These are phyloP conservation scores for Leucocoprinus birnbaumii DNA, from an alignment of 768 basidiomycete genomes.

Conservation along the genomic window DNA sequence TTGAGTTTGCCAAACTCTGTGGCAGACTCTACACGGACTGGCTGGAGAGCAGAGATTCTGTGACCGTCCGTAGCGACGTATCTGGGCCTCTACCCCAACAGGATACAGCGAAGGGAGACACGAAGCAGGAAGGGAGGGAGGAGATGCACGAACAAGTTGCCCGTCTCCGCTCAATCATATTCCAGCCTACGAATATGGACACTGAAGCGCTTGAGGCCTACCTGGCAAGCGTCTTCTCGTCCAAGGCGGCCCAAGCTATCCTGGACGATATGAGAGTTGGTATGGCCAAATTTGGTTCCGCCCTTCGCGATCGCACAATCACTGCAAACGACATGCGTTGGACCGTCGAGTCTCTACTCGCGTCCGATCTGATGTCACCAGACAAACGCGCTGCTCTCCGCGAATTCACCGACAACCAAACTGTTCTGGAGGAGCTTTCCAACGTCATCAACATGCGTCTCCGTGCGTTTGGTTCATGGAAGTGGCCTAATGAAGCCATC, in stretches of 20 bases:
- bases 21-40: conserved; percentile 42
- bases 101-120: conserved; percentile 7
- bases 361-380: conserved; percentile 35
- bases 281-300: conserved; percentile 24
- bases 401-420: conserved; percentile 37
- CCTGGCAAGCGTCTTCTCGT: conserved; percentile 34
- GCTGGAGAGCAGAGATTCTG: conserved; percentile 39
- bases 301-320: conserved; percentile 24
- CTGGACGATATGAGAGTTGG: conserved; percentile 28
- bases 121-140: conserved; percentile 34
- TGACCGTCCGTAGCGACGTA: conserved; percentile 19
- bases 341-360: conserved; percentile 33
- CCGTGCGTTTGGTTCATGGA: conserved; percentile 36
- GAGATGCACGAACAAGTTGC: conserved; percentile 41
- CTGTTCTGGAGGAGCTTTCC: conserved; percentile 36
- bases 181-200: conserved; percentile 33
- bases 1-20: conserved; percentile 39
- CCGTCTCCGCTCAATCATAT: conserved; percentile 36
- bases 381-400: conserved; percentile 36
- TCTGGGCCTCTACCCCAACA: conserved; percentile 12
- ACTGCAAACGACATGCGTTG: conserved; percentile 21
- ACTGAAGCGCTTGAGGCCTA: conserved; percentile 27
- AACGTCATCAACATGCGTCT: conserved; percentile 46
- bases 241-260: conserved; percentile 25
- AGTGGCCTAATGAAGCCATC: conserved; percentile 41